Evolutionary conservation across 2,329 filamentous ascomycete genomes (phyloP).

Genomic region (Bertia moriformis): DNA sequence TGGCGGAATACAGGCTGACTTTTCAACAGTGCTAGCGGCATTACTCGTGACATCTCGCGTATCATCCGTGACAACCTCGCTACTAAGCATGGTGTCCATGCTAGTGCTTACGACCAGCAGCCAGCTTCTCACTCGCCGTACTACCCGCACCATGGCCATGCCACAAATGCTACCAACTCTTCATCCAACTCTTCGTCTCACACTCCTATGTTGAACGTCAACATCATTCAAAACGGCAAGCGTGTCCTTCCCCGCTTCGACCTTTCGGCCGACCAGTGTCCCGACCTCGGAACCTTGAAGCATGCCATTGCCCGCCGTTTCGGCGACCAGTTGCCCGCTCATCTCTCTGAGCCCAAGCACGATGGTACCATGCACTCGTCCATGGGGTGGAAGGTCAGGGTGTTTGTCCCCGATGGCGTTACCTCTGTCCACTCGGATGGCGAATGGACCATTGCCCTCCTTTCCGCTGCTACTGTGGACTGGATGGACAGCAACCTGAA

Average conservation of each 20-base stretch:
- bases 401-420: slow-evolving; percentile 23
- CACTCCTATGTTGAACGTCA: slow-evolving; percentile 14
- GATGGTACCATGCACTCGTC: not conserved
- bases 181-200: not conserved
- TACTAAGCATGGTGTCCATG: slow-evolving; percentile 7
- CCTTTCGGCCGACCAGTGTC: slow-evolving; percentile 16
- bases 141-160: not conserved
- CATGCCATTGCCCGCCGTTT: slow-evolving; percentile 15
- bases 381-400: not conserved
- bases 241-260: slow-evolving; percentile 20
- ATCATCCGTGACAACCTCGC: slow-evolving; percentile 21
- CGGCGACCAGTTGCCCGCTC: slow-evolving; percentile 10
- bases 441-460: slow-evolving; percentile 26
- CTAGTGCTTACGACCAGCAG: not conserved
- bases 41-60: slow-evolving; percentile 21
- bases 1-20: slow-evolving; percentile 7
- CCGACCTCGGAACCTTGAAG: slow-evolving; percentile 15
- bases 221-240: slow-evolving; percentile 19
- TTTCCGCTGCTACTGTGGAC: slow-evolving; percentile 22
- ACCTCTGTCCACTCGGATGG: slow-evolving; percentile 18
- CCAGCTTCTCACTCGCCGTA: no score
- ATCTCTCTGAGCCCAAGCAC: not conserved
- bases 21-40: slow-evolving; percentile 19
- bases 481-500: slow-evolving; percentile 29
- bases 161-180: not conserved